Conservation (phyloP, 169 alveolate genomes). For the Miamiensis avidus region DNA sequence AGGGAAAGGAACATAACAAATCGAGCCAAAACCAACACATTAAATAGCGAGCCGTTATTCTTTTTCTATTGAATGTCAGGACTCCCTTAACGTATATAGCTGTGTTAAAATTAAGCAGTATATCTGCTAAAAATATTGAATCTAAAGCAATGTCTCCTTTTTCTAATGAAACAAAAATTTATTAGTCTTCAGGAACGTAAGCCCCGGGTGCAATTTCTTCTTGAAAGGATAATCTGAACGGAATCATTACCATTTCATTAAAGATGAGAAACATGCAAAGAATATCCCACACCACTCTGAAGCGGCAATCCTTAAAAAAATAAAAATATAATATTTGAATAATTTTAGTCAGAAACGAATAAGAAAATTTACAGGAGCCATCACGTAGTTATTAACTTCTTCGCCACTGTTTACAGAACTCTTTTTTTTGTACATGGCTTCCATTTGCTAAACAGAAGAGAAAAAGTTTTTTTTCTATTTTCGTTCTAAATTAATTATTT, state of each 20-base stretch:
- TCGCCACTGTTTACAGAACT: too few relatives aligned
- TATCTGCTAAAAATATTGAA: conserved; percentile 27
- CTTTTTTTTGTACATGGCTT: too few relatives aligned
- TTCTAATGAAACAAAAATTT: conserved; percentile 8
- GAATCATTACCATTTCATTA: conserved; percentile 28
- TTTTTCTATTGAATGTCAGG: conserved; percentile 19
- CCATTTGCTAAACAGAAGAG: too few relatives aligned
- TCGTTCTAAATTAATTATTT: too few relatives aligned
- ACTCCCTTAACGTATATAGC: conserved; percentile 23
- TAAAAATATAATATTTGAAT: too few relatives aligned
- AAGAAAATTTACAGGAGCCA: too few relatives aligned
- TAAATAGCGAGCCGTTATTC: conserved; percentile 19
- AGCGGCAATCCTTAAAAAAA: conserved; percentile 32
- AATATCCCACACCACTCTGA: conserved; percentile 41
- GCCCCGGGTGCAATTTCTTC: too few relatives aligned
- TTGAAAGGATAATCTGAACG: conserved; percentile 27
- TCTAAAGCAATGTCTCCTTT: conserved; percentile 10
- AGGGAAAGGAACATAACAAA: conserved; percentile 40
- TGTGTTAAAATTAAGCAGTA: conserved; percentile 35
- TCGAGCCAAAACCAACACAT: conserved; percentile 49
- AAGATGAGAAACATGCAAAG: conserved; percentile 27
- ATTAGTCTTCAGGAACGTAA: conserved; percentile 12
- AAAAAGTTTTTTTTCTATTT: too few relatives aligned
- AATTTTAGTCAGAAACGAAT: too few relatives aligned
- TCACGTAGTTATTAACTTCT: too few relatives aligned